phyloP scores from a whole-genome alignment of 1,284 basidiomycete species.

The Trichosporon inkin region DNA sequence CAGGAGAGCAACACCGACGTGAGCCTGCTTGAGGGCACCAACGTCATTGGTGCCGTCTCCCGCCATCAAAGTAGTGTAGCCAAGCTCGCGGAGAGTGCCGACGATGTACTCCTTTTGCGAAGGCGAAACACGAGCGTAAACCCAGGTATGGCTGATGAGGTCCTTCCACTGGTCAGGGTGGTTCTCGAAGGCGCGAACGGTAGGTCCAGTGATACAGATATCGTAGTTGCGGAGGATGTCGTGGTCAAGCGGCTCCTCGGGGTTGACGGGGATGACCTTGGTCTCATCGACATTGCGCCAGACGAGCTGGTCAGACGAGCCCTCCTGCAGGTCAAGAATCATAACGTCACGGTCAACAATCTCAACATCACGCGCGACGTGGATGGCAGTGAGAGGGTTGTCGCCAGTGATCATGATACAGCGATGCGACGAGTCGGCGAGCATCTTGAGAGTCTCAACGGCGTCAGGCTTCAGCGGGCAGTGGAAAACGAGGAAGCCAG shows the following conservation, averaged over 20 bases:
- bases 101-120: slow-evolving; percentile 90
- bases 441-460: slow-evolving; percentile 79
- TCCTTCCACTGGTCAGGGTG: slow-evolving; percentile 59
- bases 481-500: slow-evolving; percentile 92
- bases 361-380: slow-evolving; percentile 89
- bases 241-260: slow-evolving; percentile 67
- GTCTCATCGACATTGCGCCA: slow-evolving; percentile 89
- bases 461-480: slow-evolving; percentile 94
- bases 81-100: slow-evolving; percentile 76
- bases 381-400: slow-evolving; percentile 89
- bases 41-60: slow-evolving; percentile 97
- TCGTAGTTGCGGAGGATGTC: slow-evolving; percentile 78
- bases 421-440: slow-evolving; percentile 90
- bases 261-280: slow-evolving; percentile 76
- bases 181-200: slow-evolving; percentile 74
- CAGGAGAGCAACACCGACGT: slow-evolving; percentile 86
- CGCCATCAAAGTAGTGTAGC: slow-evolving; percentile 89
- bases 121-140: slow-evolving; percentile 94
- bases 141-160: slow-evolving; percentile 89
- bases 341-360: slow-evolving; percentile 90
- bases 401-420: slow-evolving; percentile 98
- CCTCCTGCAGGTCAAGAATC: slow-evolving; percentile 83
- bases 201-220: slow-evolving; percentile 88
- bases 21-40: slow-evolving; percentile 91
- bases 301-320: slow-evolving; percentile 69